Percentiles rank a stretch among this genome's conserved stretches.
These are phyloP conservation scores for Pilatotrama ljubarskyi DNA, from an alignment of 768 basidiomycete genomes.

Conservation along the genomic window DNA sequence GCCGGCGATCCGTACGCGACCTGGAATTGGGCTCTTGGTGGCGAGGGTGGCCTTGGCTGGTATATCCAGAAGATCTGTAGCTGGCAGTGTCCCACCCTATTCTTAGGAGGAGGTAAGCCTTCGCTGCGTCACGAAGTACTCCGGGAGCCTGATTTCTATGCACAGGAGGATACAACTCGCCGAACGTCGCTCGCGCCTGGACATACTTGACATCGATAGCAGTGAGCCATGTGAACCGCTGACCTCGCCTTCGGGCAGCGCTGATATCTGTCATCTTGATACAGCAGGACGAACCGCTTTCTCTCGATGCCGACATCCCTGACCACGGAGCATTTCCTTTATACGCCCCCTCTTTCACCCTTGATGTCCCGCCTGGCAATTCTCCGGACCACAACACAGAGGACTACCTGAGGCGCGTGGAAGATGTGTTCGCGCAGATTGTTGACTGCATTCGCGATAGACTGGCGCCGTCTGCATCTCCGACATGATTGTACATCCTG, in stretches of 20 bases:
- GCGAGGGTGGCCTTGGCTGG: slow-evolving; percentile 65
- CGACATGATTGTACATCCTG: background rate
- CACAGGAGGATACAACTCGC: slow-evolving; percentile 77
- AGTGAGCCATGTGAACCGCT: slow-evolving; percentile 44
- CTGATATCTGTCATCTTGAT: background rate
- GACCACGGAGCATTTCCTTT: slow-evolving; percentile 71
- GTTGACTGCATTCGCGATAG: slow-evolving; percentile 17
- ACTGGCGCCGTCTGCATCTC: background rate
- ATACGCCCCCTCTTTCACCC: slow-evolving; percentile 79
- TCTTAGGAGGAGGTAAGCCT: slow-evolving; percentile 74
- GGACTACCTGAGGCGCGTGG: slow-evolving; percentile 51
- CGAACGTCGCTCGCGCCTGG: slow-evolving; percentile 89
- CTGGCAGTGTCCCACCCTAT: slow-evolving; percentile 62
- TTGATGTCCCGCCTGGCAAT: slow-evolving; percentile 73
- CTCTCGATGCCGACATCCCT: slow-evolving; percentile 66
- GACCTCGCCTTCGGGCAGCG: background rate
- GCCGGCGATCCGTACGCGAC: slow-evolving; percentile 79
- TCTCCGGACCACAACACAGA: slow-evolving; percentile 73
- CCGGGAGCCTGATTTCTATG: background rate
- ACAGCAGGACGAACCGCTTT: slow-evolving; percentile 56
- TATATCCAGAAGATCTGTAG: slow-evolving; percentile 52
- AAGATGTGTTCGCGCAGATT: slow-evolving; percentile 29
- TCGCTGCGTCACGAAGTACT: background rate
- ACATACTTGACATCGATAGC: slow-evolving; percentile 75
- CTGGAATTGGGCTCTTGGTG: slow-evolving; percentile 69